Evolutionary conservation across 345 rosid species (phyloP).

Genomic region (Xanthoceras sorbifolium): DNA sequence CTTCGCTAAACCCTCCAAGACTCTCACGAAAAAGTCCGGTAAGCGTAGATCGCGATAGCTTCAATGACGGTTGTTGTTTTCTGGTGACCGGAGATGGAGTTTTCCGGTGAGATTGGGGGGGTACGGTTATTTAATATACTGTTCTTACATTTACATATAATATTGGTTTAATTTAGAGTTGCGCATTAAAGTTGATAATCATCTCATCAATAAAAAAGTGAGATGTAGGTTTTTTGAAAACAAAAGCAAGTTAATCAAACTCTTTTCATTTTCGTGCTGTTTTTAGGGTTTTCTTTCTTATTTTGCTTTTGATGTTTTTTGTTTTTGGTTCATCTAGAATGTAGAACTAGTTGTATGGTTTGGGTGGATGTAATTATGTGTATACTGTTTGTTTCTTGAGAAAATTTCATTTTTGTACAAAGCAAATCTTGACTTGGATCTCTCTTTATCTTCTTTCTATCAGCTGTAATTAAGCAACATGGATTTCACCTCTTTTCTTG

Average conservation of each 20-base stretch:
- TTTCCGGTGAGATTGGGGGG: conserved; percentile 24
- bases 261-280: background rate
- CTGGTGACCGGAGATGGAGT: conserved; percentile 17
- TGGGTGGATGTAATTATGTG: conserved; percentile 32
- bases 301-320: too few relatives aligned
- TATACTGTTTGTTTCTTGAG: conserved; percentile 24
- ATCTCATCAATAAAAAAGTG: conserved; percentile 32
- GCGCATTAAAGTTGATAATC: background rate
- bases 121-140: background rate
- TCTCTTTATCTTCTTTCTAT: too few relatives aligned
- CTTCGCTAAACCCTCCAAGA: conserved; percentile 54
- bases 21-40: conserved; percentile 47
- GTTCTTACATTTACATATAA: background rate
- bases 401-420: conserved; percentile 16
- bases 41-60: conserved; percentile 64
- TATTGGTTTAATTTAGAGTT: background rate
- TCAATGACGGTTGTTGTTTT: background rate
- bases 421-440: background rate
- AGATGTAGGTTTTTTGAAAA: conserved; percentile 21
- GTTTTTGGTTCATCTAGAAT: background rate
- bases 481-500: background rate
- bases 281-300: conserved; percentile 9
- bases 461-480: too few relatives aligned
- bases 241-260: background rate
- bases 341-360: conserved; percentile 9